phyloP scores from a whole-genome alignment of 768 basidiomycete genomes.

The Rhodotorula kratochvilovae region DNA sequence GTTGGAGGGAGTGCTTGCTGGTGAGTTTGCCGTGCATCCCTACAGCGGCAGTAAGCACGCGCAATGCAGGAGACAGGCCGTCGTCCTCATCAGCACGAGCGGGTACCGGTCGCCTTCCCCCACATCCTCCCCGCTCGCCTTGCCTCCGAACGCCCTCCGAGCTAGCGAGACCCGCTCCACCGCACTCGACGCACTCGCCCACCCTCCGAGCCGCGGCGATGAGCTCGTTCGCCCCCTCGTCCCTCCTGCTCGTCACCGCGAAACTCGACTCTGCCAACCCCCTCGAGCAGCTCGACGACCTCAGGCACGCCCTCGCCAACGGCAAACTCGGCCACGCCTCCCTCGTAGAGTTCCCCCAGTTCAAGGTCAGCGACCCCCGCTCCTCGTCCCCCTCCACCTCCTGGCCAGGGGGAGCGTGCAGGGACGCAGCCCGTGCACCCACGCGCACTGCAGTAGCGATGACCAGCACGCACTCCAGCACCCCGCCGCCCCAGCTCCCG shows the following conservation, averaged over 20 bases:
- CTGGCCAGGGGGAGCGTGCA: not conserved
- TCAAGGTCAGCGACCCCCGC: constrained; percentile 20
- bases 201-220: too few species aligned
- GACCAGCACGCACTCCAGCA: too few species aligned
- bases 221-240: not conserved
- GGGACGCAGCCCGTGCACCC: too few species aligned
- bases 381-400: not conserved
- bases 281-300: constrained; percentile 38
- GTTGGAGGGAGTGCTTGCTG: not conserved
- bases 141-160: too few species aligned
- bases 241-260: constrained; percentile 37
- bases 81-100: too few species aligned
- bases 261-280: constrained; percentile 27
- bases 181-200: not conserved
- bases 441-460: too few species aligned
- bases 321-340: constrained; percentile 27
- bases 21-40: not conserved
- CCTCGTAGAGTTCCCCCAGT: constrained; percentile 30
- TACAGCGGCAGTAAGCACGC: too few species aligned
- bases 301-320: constrained; percentile 23
- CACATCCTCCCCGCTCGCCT: too few species aligned
- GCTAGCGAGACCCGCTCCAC: not conserved
- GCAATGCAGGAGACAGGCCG: too few species aligned
- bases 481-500: too few species aligned
- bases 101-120: too few species aligned